Evolutionary conservation across 805 yeast species (phyloP), one percentile per base, ranked within the genome.

Genomic region (Starmerella apicola): DNA sequence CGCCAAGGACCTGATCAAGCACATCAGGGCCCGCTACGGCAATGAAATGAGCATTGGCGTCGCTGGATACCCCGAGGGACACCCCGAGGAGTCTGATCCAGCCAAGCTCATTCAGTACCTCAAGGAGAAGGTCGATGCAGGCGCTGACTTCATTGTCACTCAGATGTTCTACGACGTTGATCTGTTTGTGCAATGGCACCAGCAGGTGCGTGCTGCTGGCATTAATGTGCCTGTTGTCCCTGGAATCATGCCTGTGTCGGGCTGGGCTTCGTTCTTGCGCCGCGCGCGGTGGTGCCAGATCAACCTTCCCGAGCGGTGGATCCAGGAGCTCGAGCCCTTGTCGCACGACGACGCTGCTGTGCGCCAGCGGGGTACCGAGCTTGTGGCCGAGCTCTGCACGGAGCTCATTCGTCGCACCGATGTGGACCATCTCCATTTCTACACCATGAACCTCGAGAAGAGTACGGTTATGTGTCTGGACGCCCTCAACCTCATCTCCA

Each of bases 201-300:
- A 67, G 16, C 62, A 65, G 44, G 71, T 88, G 40, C 72, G 88
- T 50, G 74, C 68, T 18, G 65, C 66, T 18, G 96, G 95, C 18
- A 71, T 91, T 48, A 67, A 67, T 29, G 76, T 82, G 38, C 97
- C 97, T 22, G 81, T 91, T 49, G 78, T 91, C 44, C 98, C 98
- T 1, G 98, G 98, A 12, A 85, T 91, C 60, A 91, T 91, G 98
- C 98, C 98, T 18, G 86, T 91, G 43, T 77, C 94, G n/a, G 83
- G 95, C 3, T 86, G 88, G 62, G 81, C 93, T 20, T 76, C 95
- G 3, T 91, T 91, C 58, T 61, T 85, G 47, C 78, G 98, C 65
- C 75, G 98, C 59, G 95, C 95, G 16, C 76, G 76, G 39, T 91
- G 98, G 98, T 84, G 94, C 44, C 80, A 81, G 54, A 78, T 91